Percentiles rank a stretch among this genome's conserved stretches.
phyloP scores from a whole-genome alignment of 73 alveolate genomes.

The Tetrahymena thermophila region DNA sequence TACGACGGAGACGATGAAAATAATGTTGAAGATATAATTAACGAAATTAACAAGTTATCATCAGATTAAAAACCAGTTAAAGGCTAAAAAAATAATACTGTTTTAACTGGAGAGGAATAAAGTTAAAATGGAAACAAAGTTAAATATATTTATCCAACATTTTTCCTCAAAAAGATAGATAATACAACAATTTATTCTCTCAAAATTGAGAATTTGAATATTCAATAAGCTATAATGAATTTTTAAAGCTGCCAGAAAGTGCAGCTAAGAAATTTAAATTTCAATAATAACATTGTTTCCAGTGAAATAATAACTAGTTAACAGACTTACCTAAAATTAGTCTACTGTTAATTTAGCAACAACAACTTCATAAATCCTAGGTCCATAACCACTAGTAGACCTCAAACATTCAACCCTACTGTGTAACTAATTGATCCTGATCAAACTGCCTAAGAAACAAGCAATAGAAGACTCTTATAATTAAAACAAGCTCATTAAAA shows the following conservation, averaged over 20 bases:
- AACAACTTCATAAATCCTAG: neutral
- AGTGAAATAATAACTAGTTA: neutral
- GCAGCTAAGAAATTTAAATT: no score
- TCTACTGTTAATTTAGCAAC: no score
- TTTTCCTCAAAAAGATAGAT: neutral
- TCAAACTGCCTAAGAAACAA: neutral
- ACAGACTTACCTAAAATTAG: neutral
- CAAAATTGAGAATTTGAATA: neutral
- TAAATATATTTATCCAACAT: neutral
- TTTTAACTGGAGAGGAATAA: neutral
- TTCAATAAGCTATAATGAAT: neutral
- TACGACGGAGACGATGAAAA: neutral
- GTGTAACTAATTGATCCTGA: neutral
- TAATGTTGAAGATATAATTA: neutral
- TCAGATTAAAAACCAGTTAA: no score
- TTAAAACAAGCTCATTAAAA: no score
- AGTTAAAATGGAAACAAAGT: neutral
- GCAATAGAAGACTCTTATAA: neutral
- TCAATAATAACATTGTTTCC: neutral
- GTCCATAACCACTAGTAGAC: neutral
- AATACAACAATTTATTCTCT: neutral
- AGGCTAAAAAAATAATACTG: neutral
- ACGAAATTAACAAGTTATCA: neutral
- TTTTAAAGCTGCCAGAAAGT: neutral
- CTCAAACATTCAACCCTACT: neutral